Evolutionary conservation across 192 early-diverging fungal genomes (phyloP).

Genomic region (Backusella psychrophila): DNA sequence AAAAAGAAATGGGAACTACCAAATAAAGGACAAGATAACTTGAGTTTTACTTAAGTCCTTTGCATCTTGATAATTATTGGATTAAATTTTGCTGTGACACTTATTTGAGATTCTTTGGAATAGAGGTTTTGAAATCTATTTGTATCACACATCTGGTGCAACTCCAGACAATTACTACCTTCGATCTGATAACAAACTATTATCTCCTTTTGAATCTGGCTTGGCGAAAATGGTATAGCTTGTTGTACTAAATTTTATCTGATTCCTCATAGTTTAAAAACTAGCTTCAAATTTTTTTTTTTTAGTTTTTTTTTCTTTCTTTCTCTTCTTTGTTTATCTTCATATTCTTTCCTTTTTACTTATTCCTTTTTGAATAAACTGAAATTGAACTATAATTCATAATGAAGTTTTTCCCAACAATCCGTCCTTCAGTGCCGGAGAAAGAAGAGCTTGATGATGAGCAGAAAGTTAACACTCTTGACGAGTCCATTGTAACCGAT

Average conservation of each 20-base stretch:
- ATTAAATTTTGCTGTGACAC: neutral
- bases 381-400: neutral
- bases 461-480: neutral
- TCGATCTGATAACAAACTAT: conserved; percentile 6
- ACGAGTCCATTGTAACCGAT: neutral
- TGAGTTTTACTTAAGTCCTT: neutral
- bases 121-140: neutral
- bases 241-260: conserved; percentile 5
- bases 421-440: neutral
- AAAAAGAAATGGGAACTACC: neutral
- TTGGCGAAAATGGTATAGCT: conserved; percentile 1
- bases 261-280: conserved; percentile 5
- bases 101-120: neutral
- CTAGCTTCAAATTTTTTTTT: neutral
- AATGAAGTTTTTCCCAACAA: neutral
- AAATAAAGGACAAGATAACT: neutral
- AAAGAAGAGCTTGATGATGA: neutral
- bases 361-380: neutral
- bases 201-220: conserved; percentile 2
- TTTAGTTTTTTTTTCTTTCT: neutral
- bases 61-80: neutral
- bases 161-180: neutral
- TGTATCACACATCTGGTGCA: conserved; percentile 1
- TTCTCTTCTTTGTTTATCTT: neutral
- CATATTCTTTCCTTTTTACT: neutral